Base-by-base conservation (phyloP, 345 rosid genomes). In the Hibiscus tridactylites region DNA sequence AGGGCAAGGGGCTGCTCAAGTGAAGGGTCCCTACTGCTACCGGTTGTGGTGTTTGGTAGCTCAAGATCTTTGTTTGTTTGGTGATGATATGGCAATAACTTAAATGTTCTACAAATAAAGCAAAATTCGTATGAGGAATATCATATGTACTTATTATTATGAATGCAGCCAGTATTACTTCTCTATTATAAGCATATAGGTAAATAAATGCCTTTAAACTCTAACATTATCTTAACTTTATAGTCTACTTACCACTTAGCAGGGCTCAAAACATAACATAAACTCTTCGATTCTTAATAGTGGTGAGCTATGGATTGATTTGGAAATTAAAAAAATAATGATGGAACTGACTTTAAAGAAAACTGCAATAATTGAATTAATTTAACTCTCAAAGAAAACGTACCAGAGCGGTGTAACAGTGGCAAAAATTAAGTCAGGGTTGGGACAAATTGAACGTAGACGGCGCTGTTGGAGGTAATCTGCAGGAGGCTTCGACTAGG, bases 1-100 rank as follows among this genome's bases (percentile, higher is more conserved):
- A 88, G 84, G 70, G 80, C 5, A 83, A 81, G 71, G 91, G 88
- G 42, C 11, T 86, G 63, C 75, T 80, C 72, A 77, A 79, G 61
- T 82, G 83, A 80, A 74, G 52, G 1, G 31, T 0, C 9, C 26
- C 9, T 10, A 71, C 2, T 2, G 1, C 15, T 9, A 1, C 9
- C 29, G 16, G 28, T 16, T 49, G 42, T 29, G 59, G 19, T 50
- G 24, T 29, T 29, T 67, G 53, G 65, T 16, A 6, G 9, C 47
- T 70, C 2, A 2, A 56, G 50, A n/a, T 70, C 10, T 54, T 19
- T 71, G 73, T 3, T 24, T 19, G 52, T 24, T 39, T n/a, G 24
- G 15, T 26, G 21, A 70, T 71, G 39, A 42, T 71, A 58, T 13
- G 1, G 21, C 9, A 60, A 60, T 58, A 71, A 39, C 24, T 35